These are phyloP conservation scores for Neofusicoccum ribis DNA, from an alignment of 2,329 filamentous ascomycete genomes.

Conservation along the genomic window DNA sequence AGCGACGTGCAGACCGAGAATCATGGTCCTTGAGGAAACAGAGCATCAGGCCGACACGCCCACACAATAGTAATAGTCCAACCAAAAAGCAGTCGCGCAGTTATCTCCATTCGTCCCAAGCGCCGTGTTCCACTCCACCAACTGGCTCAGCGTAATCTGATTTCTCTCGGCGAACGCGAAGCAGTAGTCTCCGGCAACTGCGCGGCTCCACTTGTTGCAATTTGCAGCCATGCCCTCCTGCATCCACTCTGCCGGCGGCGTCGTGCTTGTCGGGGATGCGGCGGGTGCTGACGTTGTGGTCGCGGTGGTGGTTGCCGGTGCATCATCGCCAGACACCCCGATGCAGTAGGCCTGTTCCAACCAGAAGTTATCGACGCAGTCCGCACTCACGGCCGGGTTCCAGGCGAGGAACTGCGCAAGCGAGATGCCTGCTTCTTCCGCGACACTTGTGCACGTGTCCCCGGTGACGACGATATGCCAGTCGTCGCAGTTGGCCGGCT, in stretches of 20 bases:
- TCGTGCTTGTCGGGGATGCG: slow-evolving; percentile 2
- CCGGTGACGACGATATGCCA: neutral
- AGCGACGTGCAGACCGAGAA: too few relatives aligned
- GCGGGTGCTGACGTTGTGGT: neutral
- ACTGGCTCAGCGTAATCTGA: slow-evolving; percentile 25
- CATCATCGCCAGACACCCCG: neutral
- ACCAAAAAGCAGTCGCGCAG: slow-evolving; percentile 22
- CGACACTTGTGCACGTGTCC: neutral
- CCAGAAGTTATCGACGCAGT: neutral
- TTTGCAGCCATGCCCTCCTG: neutral
- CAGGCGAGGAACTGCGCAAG: neutral
- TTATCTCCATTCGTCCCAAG: slow-evolving; percentile 21
- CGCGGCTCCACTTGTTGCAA: slow-evolving; percentile 1
- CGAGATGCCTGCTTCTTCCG: neutral
- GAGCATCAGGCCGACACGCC: neutral
- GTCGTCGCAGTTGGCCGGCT: neutral
- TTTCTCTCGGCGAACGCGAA: slow-evolving; percentile 20
- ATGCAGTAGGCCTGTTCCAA: neutral
- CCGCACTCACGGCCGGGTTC: neutral
- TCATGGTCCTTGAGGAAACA: too few relatives aligned
- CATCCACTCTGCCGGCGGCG: neutral
- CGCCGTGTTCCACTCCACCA: slow-evolving; percentile 24
- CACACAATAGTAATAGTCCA: slow-evolving; percentile 19
- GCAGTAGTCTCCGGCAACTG: slow-evolving; percentile 18
- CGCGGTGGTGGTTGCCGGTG: neutral